These are phyloP conservation scores for Herpetospermum pedunculosum DNA, from an alignment of 306 rosid genomes.

Conservation along the genomic window DNA sequence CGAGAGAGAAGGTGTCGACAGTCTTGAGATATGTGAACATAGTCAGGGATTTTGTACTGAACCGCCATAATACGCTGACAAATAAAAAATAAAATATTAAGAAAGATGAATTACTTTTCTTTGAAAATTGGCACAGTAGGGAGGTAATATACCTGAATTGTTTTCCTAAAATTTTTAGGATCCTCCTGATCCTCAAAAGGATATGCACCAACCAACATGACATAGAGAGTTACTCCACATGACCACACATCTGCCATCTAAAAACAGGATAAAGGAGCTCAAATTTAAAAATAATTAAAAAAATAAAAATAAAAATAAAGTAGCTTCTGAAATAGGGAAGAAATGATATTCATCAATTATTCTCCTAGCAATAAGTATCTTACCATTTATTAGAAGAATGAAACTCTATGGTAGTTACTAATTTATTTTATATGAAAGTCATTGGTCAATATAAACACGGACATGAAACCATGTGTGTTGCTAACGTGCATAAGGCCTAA, in stretches of 20 bases:
- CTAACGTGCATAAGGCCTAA: slow-evolving; percentile 3
- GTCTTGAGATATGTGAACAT: slow-evolving; percentile 61
- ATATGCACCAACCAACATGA: slow-evolving; percentile 9
- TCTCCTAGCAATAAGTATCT: not conserved
- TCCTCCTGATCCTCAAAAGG: slow-evolving; percentile 10
- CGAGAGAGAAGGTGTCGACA: slow-evolving; percentile 56
- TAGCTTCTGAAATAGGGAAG: not conserved
- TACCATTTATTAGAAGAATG: not conserved
- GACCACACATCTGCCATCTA: slow-evolving; percentile 11
- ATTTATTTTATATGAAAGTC: not conserved
- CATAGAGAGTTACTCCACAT: slow-evolving; percentile 9
- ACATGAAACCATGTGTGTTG: not conserved
- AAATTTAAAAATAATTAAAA: not conserved
- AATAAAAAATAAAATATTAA: slow-evolving; percentile 1
- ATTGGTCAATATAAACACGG: not conserved
- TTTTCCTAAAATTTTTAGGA: slow-evolving; percentile 7
- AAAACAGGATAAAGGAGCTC: not conserved
- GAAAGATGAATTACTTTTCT: not conserved
- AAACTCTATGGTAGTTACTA: not conserved
- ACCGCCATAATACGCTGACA: slow-evolving; percentile 47
- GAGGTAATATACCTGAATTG: slow-evolving; percentile 6
- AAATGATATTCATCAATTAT: not conserved
- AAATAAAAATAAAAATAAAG: not conserved
- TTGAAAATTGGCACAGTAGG: not conserved
- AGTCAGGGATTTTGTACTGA: slow-evolving; percentile 58